These are phyloP conservation scores for Planoprotostelium fungivorum DNA, from an alignment of 78 protist genomes.

Conservation along the genomic window DNA sequence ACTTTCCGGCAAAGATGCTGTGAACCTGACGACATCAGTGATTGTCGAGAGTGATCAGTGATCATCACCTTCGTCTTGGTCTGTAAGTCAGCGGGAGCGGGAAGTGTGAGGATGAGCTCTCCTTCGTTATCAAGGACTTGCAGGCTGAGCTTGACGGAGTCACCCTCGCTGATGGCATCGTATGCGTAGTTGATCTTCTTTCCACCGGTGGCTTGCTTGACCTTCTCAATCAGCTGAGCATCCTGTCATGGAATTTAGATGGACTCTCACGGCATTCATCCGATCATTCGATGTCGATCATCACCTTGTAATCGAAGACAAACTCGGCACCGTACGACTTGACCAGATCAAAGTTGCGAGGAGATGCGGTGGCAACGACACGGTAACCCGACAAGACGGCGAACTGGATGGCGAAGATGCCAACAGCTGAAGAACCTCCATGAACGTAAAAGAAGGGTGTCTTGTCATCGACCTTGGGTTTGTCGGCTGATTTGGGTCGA, in stretches of 20 bases:
- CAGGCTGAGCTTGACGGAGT: background rate
- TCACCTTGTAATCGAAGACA: background rate
- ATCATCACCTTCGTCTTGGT: background rate
- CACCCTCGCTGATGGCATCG: background rate
- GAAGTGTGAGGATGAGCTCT: background rate
- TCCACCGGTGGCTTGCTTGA: background rate
- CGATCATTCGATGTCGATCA: background rate
- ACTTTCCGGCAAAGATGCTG: background rate
- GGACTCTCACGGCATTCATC: no score
- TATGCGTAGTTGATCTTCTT: background rate
- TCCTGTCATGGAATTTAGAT: background rate
- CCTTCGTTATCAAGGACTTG: background rate
- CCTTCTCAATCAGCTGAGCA: background rate
- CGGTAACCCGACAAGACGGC: background rate
- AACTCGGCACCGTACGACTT: background rate
- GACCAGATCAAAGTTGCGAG: background rate
- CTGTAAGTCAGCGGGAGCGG: background rate
- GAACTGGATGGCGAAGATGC: background rate
- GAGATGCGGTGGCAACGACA: background rate
- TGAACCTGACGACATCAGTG: background rate
- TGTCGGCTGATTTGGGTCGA: background rate
- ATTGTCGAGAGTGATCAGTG: background rate
- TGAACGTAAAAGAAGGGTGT: background rate
- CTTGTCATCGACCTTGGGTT: background rate
- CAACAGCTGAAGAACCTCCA: background rate